Base-by-base conservation (phyloP, 768 basidiomycete species). In the Mycena vitilis region DNA sequence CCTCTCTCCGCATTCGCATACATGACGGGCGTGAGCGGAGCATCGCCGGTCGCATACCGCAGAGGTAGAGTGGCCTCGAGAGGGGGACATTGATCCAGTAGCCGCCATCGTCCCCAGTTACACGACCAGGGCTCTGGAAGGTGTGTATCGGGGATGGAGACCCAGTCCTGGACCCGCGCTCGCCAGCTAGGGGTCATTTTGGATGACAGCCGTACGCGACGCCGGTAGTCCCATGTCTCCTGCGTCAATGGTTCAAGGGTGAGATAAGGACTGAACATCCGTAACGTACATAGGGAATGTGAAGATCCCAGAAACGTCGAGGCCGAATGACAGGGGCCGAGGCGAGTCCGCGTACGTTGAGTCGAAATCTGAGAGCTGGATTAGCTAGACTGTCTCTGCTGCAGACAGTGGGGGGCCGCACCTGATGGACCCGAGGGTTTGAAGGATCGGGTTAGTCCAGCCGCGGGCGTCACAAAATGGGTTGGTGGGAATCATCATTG, bases 101-200 rank as follows among this genome's bases (percentile, higher is more conserved):
- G 25, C 5, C 36, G 54, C 54, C 36, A 38, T 34, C 54, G 54
- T 37, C 36, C 36, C 54, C 54, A 55, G 36, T 55, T 20, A 37
- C 54, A 55, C n/a, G 54, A 38, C 54, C 54, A 55, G 16, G 54
- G 54, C n/a, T 55, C 54, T 3, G 54, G 54, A 34, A 55, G 18
- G 54, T 55, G 8, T 9, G 16, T n/a, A 7, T 55, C 54, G 18
- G 54, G 34, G 15, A 55, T 55, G 54, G 34, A 55, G 16, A 55
- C 15, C 54, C 54, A 55, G 15, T 38, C 18, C 20, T n/a, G 54
- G 36, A 37, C 36, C 8, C 34, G 34, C 34, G 6, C 8, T n/a
- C n/a, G n/a, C 38, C 38, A 40, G 38, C 38, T 4, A 37, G 10
- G 8, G 8, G 37, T 18, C 2, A 20, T 16, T 13, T 55, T 55